Evolutionary conservation across 169 alveolate genomes (phyloP), one percentile per base, ranked within the genome.

Genomic region (Besnoitia besnoiti): DNA sequence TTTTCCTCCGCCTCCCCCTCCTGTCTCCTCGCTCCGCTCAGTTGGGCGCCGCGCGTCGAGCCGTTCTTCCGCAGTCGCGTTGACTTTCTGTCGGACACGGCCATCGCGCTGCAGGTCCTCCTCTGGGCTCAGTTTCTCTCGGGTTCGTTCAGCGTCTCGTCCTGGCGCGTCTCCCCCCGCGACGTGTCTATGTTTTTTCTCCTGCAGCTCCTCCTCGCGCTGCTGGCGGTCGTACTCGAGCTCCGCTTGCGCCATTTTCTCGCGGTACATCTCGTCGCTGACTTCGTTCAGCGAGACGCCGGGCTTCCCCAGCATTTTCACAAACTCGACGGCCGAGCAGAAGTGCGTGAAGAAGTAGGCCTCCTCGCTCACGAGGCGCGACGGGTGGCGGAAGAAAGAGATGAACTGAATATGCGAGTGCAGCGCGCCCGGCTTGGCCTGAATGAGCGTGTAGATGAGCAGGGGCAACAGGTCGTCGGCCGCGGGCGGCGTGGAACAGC

Each of bases 301-400:
- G 10, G 90, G 79, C 37, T 33, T 35, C 49, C 90, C 90, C 8
- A 87, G 46, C 30, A 61, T 16, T 46, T 87, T 87, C 46, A 87
- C 39, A 35, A 87, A 87, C 46, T 67, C 82, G 46, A 62, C 91
- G 10, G 91, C 91, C 21, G 91, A 55, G 47, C 85, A 87, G n/a
- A 87, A 61, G 85, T 87, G 91, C 44, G 91, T 87, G 73, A 87
- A 87, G 67, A 87, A 87, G 67, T 87, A 87, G 19, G 91, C 91
- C 33, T 87, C 91, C n/a, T 61, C 91, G 39, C 91, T 73, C 37
- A 51, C 84, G 61, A 87, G 51, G 12, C 91, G 51, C 44, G 82
- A 67, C 47, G 91, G 91, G 62, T 87, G 91, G 5, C 91, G 61
- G 85, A 51, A 87, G 76, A 16, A 67, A 3, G 91, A 59, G 47